phyloP scores from a whole-genome alignment of 495 filamentous ascomycete species.

The Penicillium cinerascens region DNA sequence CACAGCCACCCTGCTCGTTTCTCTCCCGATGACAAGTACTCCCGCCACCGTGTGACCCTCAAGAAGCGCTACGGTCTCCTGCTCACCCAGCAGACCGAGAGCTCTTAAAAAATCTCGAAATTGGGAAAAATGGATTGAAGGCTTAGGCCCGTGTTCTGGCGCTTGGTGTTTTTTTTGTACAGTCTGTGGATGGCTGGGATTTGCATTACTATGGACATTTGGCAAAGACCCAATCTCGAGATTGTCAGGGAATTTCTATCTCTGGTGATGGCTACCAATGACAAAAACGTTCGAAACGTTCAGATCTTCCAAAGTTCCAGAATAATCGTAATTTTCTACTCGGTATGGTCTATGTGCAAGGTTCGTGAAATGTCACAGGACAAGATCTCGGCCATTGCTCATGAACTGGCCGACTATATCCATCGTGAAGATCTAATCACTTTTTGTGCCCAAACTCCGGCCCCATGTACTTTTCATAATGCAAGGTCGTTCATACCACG shows the following conservation, averaged over 20 bases:
- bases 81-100: slow-evolving; percentile 71
- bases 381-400: slow-evolving; percentile 4
- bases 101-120: slow-evolving; percentile 23
- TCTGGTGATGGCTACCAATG: slow-evolving; percentile 14
- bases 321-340: background rate
- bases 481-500: slow-evolving; percentile 13
- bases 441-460: slow-evolving; percentile 38
- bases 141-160: slow-evolving; percentile 35
- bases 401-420: slow-evolving; percentile 13
- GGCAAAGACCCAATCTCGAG: background rate
- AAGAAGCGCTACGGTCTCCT: slow-evolving; percentile 89
- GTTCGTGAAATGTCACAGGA: background rate
- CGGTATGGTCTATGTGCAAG: slow-evolving; percentile 11
- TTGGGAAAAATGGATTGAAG: slow-evolving; percentile 27
- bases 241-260: background rate
- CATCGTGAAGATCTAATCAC: slow-evolving; percentile 21
- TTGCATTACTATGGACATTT: slow-evolving; percentile 19
- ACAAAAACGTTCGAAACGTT: slow-evolving; percentile 3
- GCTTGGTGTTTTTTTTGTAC: slow-evolving; percentile 48
- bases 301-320: background rate
- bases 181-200: slow-evolving; percentile 30
- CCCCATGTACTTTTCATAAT: slow-evolving; percentile 24
- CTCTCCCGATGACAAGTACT: slow-evolving; percentile 97
- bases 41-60: slow-evolving; percentile 83
- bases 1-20: slow-evolving; percentile 81